Evolutionary conservation across 768 basidiomycete species (phyloP), one percentile per base, ranked within the genome.

Genomic region (Steccherinum ochraceum): DNA sequence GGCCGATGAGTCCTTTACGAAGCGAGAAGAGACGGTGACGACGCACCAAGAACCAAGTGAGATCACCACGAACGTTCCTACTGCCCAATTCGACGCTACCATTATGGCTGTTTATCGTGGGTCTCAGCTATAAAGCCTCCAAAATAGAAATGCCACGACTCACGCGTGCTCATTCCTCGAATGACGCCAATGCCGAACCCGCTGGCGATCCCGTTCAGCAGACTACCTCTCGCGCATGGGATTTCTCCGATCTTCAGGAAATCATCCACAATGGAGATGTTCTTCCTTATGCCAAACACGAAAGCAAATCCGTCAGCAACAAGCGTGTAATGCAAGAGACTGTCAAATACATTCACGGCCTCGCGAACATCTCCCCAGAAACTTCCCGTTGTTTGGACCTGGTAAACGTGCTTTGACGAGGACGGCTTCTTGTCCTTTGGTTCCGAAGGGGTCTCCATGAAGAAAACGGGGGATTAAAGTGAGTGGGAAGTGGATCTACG

Each of bases 121-220:
- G 18, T 11, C 19, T 45, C 19, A 30, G 49, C 24, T 40, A 12
- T 40, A 20, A 19, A 47, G 39, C 3, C 23, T 39, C 13, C 25
- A 13, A 43, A 24, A 3, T 23, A 39, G 35, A 42, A 46, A 24
- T 23, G 20, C 45, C 3, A 24, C 5, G 18, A 72, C 83, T 50
- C 64, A 89, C 89, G 71, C 11, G 79, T 67, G 59, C 77, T 77
- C 58, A 89, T 66, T 2, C 80, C 83, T 50, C 89, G 77, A 49
- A 91, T 79, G 49, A 86, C 71, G 18, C 89, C 90, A 49, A 92
- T 77, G 1, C 87, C 89, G 1, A 74, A 75, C 12, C 89, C 89
- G 51, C 84, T 81, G n/a, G 81, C 84, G 57, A 92, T 90, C 12
- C 89, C 89, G 47, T 76, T 78, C 56, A 92, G 67, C 30, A 92